These are phyloP conservation scores for Rhizopus sp. DNA, from an alignment of 371 early-diverging fungal species.

Conservation along the genomic window DNA sequence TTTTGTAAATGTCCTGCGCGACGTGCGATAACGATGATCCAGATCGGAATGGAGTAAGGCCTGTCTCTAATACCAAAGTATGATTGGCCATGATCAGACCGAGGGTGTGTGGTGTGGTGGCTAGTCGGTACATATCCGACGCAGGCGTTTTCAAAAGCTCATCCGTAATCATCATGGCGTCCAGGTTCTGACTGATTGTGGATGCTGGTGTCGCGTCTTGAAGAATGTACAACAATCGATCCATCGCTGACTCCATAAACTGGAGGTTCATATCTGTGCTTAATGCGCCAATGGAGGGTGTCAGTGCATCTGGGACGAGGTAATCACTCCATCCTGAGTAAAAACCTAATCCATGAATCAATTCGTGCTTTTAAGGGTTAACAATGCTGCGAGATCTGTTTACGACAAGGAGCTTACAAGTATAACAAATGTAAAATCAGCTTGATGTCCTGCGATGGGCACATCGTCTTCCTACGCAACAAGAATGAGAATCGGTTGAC, in stretches of 20 bases:
- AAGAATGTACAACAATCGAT: slow-evolving; percentile 6
- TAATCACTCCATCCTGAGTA: slow-evolving; percentile 49
- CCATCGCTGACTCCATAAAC: slow-evolving; percentile 27
- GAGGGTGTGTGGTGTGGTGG: slow-evolving; percentile 9
- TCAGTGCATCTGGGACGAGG: slow-evolving; percentile 12
- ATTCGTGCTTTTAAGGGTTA: slow-evolving; percentile 47
- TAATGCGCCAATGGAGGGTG: not conserved
- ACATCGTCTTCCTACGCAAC: slow-evolving; percentile 30
- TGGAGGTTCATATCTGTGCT: slow-evolving; percentile 13
- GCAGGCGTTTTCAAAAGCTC: slow-evolving; percentile 17
- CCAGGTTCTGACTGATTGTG: not conserved
- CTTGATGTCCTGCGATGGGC: slow-evolving; percentile 44
- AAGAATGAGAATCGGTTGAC: no score
- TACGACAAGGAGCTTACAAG: slow-evolving; percentile 14
- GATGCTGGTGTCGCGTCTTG: not conserved
- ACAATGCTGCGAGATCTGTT: not conserved
- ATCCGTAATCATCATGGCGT: no score
- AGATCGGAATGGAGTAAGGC: slow-evolving; percentile 31
- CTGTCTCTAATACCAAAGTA: slow-evolving; percentile 33
- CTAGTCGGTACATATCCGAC: slow-evolving; percentile 14
- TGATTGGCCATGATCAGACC: slow-evolving; percentile 13
- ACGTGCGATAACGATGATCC: slow-evolving; percentile 61
- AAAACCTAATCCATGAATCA: slow-evolving; percentile 68
- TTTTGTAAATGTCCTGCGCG: slow-evolving; percentile 35
- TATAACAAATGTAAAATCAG: slow-evolving; percentile 60